Evolutionary conservation across 2,329 filamentous ascomycete genomes (phyloP), one percentile per base, ranked within the genome.

Genomic region (Ceratocystis harringtonii): DNA sequence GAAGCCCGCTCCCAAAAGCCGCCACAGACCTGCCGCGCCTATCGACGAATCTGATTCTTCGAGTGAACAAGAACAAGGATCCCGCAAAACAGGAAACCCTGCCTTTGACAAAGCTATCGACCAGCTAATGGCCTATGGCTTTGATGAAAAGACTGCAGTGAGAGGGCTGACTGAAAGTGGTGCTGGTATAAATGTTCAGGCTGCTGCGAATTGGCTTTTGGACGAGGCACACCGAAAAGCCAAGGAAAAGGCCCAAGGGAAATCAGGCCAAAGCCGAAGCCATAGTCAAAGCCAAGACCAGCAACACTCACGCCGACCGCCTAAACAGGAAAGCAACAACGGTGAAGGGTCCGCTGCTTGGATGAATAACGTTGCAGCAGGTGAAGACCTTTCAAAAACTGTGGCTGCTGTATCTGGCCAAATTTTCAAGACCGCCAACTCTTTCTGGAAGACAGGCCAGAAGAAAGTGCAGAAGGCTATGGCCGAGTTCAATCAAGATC

Each of bases 391-490:
- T 65, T 80, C 89, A 17, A 90, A 92, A 71, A 82, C 87, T 55
- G 92, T 92, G 1, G 85, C 90, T 5, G 88, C 92, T 43, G 80
- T 97, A 72, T 89, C 94, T 0, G 90, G 78, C 57, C 95, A 82
- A 68, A 76, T 99, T 12, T 85, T 97, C 74, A 99, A 99, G 74
- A 94, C 92, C 2, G 94, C 94, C 1, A 95, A 95, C 70, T 92
- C 90, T 0, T 77, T 97, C 0, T 99, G 94, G 94, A 99, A 96
- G 73, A 89, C 88, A 2, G 86, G 92, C 0, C 90, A 92, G 72
- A 99, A 96, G 75, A 92, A 90, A 73, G 83, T 97, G 66, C 90
- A 95, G 71, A 90, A 94, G 74, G 92, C 90, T 3, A 89, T 97
- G 43, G 86, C 91, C 7, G 94, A 99, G 17, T 88, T 97, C 67